phyloP scores from a whole-genome alignment of 306 rosid genomes.

The Argentina anserina region DNA sequence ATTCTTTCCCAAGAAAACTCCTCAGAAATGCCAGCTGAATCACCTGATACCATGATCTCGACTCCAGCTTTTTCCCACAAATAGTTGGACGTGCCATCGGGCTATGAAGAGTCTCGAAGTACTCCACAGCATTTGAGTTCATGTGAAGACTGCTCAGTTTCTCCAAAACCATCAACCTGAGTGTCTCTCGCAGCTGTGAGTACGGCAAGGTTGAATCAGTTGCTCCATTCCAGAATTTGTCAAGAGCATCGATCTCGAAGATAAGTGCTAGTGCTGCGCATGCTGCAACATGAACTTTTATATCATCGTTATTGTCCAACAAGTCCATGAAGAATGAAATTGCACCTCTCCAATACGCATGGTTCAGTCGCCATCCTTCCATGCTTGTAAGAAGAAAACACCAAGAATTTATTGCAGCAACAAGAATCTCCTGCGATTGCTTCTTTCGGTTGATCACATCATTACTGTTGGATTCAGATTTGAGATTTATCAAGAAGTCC shows the following conservation, averaged over 20 bases:
- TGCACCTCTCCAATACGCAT: not conserved
- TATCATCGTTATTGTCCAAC: not conserved
- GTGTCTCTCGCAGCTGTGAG: not conserved
- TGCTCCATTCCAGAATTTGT: not conserved
- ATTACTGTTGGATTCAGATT: not conserved
- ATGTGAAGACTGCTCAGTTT: not conserved
- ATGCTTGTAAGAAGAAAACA: not conserved
- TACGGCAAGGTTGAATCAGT: not conserved
- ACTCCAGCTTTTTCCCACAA: not conserved
- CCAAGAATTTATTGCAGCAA: not conserved
- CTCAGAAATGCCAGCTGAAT: not conserved
- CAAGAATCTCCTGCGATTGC: not conserved
- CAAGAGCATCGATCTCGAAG: not conserved
- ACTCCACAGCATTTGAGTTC: not conserved
- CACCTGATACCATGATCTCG: not conserved
- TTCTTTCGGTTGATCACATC: not conserved
- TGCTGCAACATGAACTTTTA: not conserved
- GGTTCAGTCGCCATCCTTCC: not conserved
- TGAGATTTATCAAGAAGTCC: not conserved
- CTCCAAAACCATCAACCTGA: not conserved
- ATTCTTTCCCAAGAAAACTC: not conserved
- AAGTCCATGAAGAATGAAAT: not conserved
- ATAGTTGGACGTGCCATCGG: not conserved
- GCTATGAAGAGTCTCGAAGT: not conserved
- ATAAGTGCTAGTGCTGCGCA: not conserved